Evolutionary conservation across 2,329 filamentous ascomycete genomes (phyloP).

Genomic region (Cylindrodendrum hubeiense): DNA sequence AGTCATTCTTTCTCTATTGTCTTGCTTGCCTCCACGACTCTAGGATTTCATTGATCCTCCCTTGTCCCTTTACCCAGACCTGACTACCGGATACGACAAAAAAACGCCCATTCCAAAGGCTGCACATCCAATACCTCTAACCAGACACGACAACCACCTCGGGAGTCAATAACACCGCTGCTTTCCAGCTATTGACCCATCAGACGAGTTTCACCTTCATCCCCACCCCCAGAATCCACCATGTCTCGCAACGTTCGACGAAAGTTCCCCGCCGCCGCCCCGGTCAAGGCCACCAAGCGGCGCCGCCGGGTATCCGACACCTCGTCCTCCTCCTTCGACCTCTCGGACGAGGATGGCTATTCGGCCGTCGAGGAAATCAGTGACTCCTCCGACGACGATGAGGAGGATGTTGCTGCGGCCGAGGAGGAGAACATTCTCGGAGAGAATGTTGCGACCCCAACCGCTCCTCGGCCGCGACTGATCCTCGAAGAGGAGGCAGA

Average conservation of each 20-base stretch:
- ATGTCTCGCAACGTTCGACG: constrained; percentile 68
- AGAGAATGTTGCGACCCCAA: constrained; percentile 54
- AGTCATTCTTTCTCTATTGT: neutral
- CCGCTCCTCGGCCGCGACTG: constrained; percentile 64
- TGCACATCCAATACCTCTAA: neutral
- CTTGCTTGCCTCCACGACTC: neutral
- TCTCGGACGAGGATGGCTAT: constrained; percentile 80
- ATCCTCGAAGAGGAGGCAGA: constrained; percentile 51
- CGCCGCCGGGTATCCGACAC: constrained; percentile 63
- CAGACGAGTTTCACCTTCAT: constrained; percentile 8
- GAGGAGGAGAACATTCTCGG: constrained; percentile 81
- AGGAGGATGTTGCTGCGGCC: constrained; percentile 80
- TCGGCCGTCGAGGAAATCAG: constrained; percentile 83
- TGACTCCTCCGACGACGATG: constrained; percentile 82
- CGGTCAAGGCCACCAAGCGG: constrained; percentile 57
- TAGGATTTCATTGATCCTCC: neutral
- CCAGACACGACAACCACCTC: neutral
- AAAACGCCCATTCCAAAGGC: neutral
- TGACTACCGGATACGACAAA: neutral
- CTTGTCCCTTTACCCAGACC: neutral
- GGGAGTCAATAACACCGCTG: neutral
- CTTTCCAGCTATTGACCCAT: constrained; percentile 6
- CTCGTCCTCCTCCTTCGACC: constrained; percentile 68
- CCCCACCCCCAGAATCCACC: constrained; percentile 23
- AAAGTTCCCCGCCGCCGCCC: constrained; percentile 57